Evolutionary conservation across 1,139 yeast genomes (phyloP).

Genomic region (Candida sp.): DNA sequence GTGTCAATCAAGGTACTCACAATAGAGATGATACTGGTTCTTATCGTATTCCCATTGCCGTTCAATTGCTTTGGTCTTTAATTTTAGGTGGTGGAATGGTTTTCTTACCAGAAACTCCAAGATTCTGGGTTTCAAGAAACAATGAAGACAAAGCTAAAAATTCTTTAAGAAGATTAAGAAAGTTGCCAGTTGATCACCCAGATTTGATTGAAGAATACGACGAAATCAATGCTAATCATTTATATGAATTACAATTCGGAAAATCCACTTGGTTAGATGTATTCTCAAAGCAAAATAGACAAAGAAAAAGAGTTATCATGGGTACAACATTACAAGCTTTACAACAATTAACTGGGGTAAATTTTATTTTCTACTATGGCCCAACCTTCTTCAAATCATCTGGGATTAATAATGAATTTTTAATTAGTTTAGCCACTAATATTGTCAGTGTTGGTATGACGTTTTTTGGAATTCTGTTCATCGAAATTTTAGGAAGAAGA

Average conservation of each 20-base stretch:
- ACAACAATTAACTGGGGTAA: constrained; percentile 74
- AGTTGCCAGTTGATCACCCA: constrained; percentile 36
- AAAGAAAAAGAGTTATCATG: constrained; percentile 31
- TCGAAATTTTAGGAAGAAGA: constrained; percentile 37
- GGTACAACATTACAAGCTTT: constrained; percentile 41
- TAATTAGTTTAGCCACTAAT: constrained; percentile 31
- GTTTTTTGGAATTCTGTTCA: constrained; percentile 34
- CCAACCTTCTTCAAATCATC: constrained; percentile 61
- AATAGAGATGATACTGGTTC: constrained; percentile 47
- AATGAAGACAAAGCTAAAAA: constrained; percentile 53
- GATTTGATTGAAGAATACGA: constrained; percentile 36
- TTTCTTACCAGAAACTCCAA: constrained; percentile 76
- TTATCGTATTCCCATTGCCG: constrained; percentile 65
- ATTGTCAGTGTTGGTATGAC: constrained; percentile 37
- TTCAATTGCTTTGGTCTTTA: constrained; percentile 40
- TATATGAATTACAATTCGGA: constrained; percentile 28
- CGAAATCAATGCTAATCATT: constrained; percentile 36
- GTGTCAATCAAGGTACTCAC: constrained; percentile 59
- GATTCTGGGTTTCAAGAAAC: constrained; percentile 58
- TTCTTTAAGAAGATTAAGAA: constrained; percentile 30
- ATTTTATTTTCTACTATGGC: constrained; percentile 69
- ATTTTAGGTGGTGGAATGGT: constrained; percentile 52
- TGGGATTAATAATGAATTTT: constrained; percentile 45
- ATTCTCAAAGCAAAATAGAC: constrained; percentile 30
- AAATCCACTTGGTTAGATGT: constrained; percentile 30